Conservation (phyloP, 129 eudicot species). For the Escallonia herrerae region DNA sequence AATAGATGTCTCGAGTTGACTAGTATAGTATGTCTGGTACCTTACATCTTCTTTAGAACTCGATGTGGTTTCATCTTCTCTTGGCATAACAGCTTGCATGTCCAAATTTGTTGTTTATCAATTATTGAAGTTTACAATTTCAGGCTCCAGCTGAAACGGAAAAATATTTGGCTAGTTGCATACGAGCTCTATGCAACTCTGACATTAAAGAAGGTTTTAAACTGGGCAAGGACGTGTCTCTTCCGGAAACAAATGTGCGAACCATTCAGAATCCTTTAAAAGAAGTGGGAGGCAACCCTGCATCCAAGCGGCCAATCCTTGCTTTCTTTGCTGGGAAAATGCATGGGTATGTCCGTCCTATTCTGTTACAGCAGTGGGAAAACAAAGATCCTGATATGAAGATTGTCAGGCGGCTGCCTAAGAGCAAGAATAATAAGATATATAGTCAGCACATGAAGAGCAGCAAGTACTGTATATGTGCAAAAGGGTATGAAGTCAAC, state of each 20-base stretch:
- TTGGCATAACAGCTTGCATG: no score
- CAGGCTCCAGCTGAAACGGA: slow-evolving; percentile 78
- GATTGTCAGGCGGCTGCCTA: slow-evolving; percentile 28
- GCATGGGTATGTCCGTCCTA: slow-evolving; percentile 63
- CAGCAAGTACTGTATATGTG: slow-evolving; percentile 71
- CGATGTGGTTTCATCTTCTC: no score
- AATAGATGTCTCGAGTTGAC: no score
- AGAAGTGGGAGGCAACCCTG: slow-evolving; percentile 52
- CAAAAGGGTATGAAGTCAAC: slow-evolving; percentile 73
- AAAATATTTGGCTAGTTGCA: slow-evolving; percentile 40
- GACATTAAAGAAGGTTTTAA: slow-evolving; percentile 66
- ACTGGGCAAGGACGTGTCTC: slow-evolving; percentile 80
- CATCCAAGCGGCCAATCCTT: slow-evolving; percentile 46
- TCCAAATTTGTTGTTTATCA: no score
- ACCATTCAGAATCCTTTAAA: slow-evolving; percentile 33
- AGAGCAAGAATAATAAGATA: slow-evolving; percentile 21
- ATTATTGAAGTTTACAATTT: neutral
- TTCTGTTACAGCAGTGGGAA: slow-evolving; percentile 47
- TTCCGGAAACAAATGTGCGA: slow-evolving; percentile 62
- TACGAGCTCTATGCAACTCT: slow-evolving; percentile 73
- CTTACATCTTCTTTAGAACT: no score
- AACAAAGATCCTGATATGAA: slow-evolving; percentile 78
- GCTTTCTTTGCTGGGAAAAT: slow-evolving; percentile 79
- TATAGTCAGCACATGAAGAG: slow-evolving; percentile 47
- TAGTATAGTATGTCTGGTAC: no score